Conservation (phyloP, 1,139 yeast species). For the Debaryomyces psychrophilus region DNA sequence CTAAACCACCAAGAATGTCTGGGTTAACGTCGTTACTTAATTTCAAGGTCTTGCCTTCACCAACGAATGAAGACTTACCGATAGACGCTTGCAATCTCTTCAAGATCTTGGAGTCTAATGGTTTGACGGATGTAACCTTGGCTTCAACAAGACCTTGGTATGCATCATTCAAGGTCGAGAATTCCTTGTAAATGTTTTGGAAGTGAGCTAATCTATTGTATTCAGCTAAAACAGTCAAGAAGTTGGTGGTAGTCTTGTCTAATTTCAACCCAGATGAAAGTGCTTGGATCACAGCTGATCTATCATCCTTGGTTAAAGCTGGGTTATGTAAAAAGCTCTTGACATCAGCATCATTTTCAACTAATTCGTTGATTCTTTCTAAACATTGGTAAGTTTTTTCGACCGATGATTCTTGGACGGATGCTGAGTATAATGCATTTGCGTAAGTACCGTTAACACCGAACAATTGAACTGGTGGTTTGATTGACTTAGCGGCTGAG, state of each 20-base stretch:
- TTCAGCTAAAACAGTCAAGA: constrained; percentile 84
- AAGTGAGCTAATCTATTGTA: constrained; percentile 89
- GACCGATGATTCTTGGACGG: constrained; percentile 79
- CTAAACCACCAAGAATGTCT: constrained; percentile 91
- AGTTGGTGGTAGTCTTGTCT: constrained; percentile 78
- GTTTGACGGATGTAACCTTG: constrained; percentile 83
- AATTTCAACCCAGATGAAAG: constrained; percentile 59
- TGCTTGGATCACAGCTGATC: constrained; percentile 69
- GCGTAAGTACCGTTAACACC: constrained; percentile 98
- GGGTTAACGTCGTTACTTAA: constrained; percentile 83
- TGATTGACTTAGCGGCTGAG: constrained; percentile 60
- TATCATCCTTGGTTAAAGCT: constrained; percentile 75
- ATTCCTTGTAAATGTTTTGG: constrained; percentile 67
- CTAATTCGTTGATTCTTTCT: constrained; percentile 55
- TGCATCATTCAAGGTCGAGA: constrained; percentile 80
- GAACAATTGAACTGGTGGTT: constrained; percentile 91
- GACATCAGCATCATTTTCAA: constrained; percentile 68
- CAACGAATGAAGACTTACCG: constrained; percentile 77
- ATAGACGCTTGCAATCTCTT: constrained; percentile 81
- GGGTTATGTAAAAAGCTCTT: constrained; percentile 74
- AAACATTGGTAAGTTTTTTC: constrained; percentile 74
- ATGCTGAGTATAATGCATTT: constrained; percentile 89
- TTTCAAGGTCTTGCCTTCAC: constrained; percentile 83
- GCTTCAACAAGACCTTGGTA: constrained; percentile 93
- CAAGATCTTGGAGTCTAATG: constrained; percentile 81